Base-by-base conservation (phyloP, 1,284 basidiomycete species). In the Schizophyllum commune region DNA sequence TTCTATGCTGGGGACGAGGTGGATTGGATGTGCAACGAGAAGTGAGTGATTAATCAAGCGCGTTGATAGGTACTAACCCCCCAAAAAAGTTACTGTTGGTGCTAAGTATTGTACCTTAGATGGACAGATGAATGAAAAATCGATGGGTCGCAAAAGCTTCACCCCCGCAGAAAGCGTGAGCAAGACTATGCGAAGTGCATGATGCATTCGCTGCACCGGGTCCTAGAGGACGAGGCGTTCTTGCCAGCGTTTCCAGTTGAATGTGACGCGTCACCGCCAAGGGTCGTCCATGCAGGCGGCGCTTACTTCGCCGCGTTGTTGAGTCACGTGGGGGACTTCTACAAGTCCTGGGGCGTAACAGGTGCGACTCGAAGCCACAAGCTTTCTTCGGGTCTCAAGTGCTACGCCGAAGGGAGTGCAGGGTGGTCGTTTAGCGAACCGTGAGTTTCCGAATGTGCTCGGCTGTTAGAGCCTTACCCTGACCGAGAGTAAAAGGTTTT, bases 291-390 rank as follows among this genome's bases (percentile, higher is more conserved):
- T 8, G 66, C 70, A 2, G 71, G 73, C 1, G 66, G 74, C 32
- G 76, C 68, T 0, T 63, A 56, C 21, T 82, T 85, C 65, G 86
- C 84, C 1, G 77, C 79, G 11, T 72, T 89, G 5, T 89, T 83
- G 71, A 88, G 84, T 68, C 86, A 88, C 65, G 73, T 88, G 27
- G 86, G 86, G 27, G 66, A 74, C 0, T 85, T 86, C 69, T 89
- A 89, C 69, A 65, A 63, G 5, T 62, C 65, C 1, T 79, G 79
- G 59, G 82, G 79, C 2, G 70, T 58, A 58, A 79, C 75, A 1
- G 65, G 66, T 21, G 66, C 71, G 32, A 73, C n/a, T n/a, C n/a
- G n/a, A n/a, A n/a, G 84, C 62, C 68, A 72, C 1, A 80, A 81
- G 21, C 81, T 84, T 67, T 65, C 86, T 20, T 75, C 83, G 4